Percentiles rank a stretch among this genome's conserved stretches.
These are phyloP conservation scores for Colletotrichum sp. DNA, from an alignment of 2,329 filamentous ascomycete genomes.

Conservation along the genomic window DNA sequence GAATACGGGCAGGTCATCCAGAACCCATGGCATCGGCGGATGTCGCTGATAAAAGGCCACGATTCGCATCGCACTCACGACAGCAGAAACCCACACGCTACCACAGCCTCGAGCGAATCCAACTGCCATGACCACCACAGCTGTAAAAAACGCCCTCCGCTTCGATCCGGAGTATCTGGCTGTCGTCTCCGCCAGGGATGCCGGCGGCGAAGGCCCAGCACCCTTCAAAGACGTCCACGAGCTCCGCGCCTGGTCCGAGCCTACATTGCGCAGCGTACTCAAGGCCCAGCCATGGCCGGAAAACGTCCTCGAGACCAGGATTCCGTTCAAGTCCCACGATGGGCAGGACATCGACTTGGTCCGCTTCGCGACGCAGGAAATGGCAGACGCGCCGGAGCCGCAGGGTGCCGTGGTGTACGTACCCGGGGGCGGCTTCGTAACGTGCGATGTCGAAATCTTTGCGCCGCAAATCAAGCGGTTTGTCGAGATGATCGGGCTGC, in stretches of 20 bases:
- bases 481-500: slow-evolving; percentile 33
- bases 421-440: slow-evolving; percentile 48
- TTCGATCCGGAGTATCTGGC: slow-evolving; percentile 14
- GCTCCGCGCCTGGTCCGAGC: not conserved
- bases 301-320: not conserved
- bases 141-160: not conserved
- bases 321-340: not conserved
- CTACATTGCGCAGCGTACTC: not conserved
- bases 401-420: slow-evolving; percentile 38
- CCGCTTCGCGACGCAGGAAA: slow-evolving; percentile 1
- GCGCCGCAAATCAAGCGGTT: slow-evolving; percentile 28
- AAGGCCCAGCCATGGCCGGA: not conserved
- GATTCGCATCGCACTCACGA: not conserved
- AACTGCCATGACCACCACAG: not conserved
- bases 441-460: slow-evolving; percentile 31
- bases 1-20: slow-evolving; percentile 5
- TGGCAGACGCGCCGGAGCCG: not conserved
- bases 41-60: not conserved
- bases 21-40: not conserved
- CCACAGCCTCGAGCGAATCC: not conserved
- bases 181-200: not conserved
- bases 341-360: not conserved
- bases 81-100: not conserved
- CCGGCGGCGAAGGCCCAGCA: not conserved
- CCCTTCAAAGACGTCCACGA: slow-evolving; percentile 1